phyloP scores from a whole-genome alignment of 257 asterid genomes.

The Jaltomata sinuosa region DNA sequence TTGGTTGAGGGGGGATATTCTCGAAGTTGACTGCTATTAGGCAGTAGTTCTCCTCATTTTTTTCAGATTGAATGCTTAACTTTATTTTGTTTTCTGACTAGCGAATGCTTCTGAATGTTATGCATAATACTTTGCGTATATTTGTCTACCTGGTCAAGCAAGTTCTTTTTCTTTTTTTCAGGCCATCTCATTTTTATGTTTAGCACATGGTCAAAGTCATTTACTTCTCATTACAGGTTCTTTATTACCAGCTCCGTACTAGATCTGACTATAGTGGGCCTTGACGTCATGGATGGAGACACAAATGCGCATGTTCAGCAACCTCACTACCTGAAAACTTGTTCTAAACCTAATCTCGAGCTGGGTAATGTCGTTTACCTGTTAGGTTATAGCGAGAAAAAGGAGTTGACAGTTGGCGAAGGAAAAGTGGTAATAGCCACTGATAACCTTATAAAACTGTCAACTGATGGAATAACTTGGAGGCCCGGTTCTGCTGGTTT shows the following conservation, averaged over 20 bases:
- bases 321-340: conserved; percentile 63
- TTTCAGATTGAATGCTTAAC: not conserved
- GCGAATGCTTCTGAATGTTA: not conserved
- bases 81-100: not conserved
- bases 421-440: conserved; percentile 95
- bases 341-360: conserved; percentile 73
- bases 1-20: not conserved
- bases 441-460: conserved; percentile 84
- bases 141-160: not conserved
- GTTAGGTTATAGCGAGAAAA: conserved; percentile 62
- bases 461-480: conserved; percentile 80
- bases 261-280: conserved; percentile 94
- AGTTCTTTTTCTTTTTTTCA: not conserved
- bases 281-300: conserved; percentile 79
- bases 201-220: conserved; percentile 1
- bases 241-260: conserved; percentile 91
- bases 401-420: conserved; percentile 77
- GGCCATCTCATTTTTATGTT: not conserved
- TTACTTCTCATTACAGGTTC: conserved; percentile 50
- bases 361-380: conserved; percentile 77
- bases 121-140: not conserved
- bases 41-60: not conserved
- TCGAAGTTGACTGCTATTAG: not conserved
- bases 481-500: conserved; percentile 97
- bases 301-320: conserved; percentile 48